Evolutionary conservation across 2,329 filamentous ascomycete species (phyloP).

Genomic region (Neopestalotiopsis sp.): DNA sequence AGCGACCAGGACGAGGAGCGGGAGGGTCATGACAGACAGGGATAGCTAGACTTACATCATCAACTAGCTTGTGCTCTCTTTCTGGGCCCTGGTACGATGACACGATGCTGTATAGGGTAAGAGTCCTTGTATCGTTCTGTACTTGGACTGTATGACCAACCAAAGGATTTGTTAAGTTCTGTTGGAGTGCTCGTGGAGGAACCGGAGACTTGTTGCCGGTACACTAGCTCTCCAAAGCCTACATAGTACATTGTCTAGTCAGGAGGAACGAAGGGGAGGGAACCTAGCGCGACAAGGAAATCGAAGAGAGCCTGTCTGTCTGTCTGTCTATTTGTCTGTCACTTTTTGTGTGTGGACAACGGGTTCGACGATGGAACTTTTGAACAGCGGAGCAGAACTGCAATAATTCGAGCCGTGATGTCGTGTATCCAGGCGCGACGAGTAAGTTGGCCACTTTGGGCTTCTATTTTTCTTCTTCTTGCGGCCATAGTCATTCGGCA

Average conservation of each 20-base stretch:
- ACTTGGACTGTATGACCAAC: not conserved
- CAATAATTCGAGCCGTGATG: not conserved
- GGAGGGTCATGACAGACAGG: constrained; percentile 31
- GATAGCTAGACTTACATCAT: constrained; percentile 24
- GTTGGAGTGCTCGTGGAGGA: not conserved
- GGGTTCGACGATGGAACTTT: not conserved
- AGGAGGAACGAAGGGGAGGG: not conserved
- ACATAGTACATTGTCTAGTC: not conserved
- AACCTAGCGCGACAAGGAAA: not conserved
- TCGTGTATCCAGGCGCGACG: not conserved
- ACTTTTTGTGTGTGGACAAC: not conserved
- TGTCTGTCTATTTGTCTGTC: too few species aligned
- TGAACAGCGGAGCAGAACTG: not conserved
- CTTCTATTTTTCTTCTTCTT: constrained; percentile 1
- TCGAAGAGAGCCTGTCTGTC: not conserved
- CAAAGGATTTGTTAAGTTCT: not conserved
- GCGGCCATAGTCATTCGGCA: not conserved
- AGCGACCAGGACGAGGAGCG: constrained; percentile 16
- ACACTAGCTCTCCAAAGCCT: not conserved
- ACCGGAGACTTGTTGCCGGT: not conserved
- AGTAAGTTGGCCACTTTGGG: not conserved
- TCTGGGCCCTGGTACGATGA: not conserved
- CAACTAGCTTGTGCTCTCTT: not conserved
- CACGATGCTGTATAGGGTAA: not conserved
- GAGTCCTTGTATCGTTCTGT: not conserved